Evolutionary conservation across 1,284 basidiomycete genomes (phyloP).

Genomic region (Microbotryum saponariae): DNA sequence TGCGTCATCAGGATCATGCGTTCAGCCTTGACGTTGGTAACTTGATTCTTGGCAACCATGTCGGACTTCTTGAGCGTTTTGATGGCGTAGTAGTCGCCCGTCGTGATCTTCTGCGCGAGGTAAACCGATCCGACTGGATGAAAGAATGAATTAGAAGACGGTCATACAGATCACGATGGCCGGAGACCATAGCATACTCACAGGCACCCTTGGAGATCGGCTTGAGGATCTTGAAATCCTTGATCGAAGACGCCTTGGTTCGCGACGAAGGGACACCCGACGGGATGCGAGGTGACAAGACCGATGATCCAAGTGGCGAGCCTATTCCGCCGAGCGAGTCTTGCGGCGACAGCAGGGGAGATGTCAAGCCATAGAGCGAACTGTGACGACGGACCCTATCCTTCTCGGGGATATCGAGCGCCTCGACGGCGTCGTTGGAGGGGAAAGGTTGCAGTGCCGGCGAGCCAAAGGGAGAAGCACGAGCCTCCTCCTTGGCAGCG

Average conservation of each 20-base stretch:
- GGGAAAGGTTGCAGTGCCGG: slow-evolving; percentile 35
- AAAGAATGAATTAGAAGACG: neutral
- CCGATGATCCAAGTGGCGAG: slow-evolving; percentile 46
- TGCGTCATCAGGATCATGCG: slow-evolving; percentile 99
- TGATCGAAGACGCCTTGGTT: slow-evolving; percentile 83
- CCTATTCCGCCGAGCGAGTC: slow-evolving; percentile 3
- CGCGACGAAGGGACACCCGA: slow-evolving; percentile 68
- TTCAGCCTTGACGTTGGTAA: slow-evolving; percentile 99
- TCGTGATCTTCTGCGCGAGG: slow-evolving; percentile 93
- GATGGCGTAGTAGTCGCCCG: slow-evolving; percentile 98
- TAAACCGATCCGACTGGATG: slow-evolving; percentile 77
- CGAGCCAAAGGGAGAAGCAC: slow-evolving; percentile 46
- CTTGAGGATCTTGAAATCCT: slow-evolving; percentile 98
- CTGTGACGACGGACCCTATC: slow-evolving; percentile 22
- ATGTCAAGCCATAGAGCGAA: slow-evolving; percentile 30
- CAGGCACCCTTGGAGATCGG: slow-evolving; percentile 97
- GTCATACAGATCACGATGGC: neutral
- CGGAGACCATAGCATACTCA: slow-evolving; percentile 15
- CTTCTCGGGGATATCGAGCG: slow-evolving; percentile 32
- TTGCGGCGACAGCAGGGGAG: slow-evolving; percentile 14
- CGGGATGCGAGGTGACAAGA: slow-evolving; percentile 76
- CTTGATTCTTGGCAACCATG: slow-evolving; percentile 99
- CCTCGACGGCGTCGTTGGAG: slow-evolving; percentile 15
- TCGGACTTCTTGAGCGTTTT: slow-evolving; percentile 99
- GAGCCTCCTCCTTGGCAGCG: slow-evolving; percentile 50